Conservation (phyloP, 257 asterid genomes). For the Gentiana dahurica region DNA sequence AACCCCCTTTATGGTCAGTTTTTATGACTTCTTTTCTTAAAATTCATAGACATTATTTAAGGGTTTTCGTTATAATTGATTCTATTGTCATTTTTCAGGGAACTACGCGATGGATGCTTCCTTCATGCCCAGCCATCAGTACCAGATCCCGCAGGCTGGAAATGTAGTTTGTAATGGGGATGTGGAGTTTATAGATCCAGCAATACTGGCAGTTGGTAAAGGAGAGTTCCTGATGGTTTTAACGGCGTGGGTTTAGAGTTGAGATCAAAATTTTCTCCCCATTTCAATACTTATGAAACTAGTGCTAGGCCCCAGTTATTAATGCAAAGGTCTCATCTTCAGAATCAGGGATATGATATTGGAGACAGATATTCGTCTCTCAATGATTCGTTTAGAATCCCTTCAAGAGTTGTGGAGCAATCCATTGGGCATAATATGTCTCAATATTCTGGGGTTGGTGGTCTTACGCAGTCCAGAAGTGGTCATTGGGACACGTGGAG, state of each 20-base stretch:
- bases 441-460: slow-evolving; percentile 46
- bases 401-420: slow-evolving; percentile 69
- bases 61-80: background rate
- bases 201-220: slow-evolving; percentile 94
- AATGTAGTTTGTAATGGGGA: slow-evolving; percentile 40
- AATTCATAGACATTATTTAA: background rate
- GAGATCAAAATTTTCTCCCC: slow-evolving; percentile 53
- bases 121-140: slow-evolving; percentile 46
- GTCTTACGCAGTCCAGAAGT: slow-evolving; percentile 55
- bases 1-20: slow-evolving; percentile 48
- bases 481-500: slow-evolving; percentile 89
- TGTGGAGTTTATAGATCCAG: slow-evolving; percentile 92
- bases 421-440: slow-evolving; percentile 39
- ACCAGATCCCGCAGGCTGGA: slow-evolving; percentile 40
- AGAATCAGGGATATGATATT: slow-evolving; percentile 51
- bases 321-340: slow-evolving; percentile 57
- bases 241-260: slow-evolving; percentile 40
- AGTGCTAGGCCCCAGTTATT: slow-evolving; percentile 58
- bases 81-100: slow-evolving; percentile 35
- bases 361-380: slow-evolving; percentile 38
- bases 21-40: background rate
- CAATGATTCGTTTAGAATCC: slow-evolving; percentile 57
- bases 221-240: slow-evolving; percentile 55
- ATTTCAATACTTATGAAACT: slow-evolving; percentile 40
- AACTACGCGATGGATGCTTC: slow-evolving; percentile 38